Base-by-base conservation (phyloP, 1,284 basidiomycete genomes). In the Tilletia caries region DNA sequence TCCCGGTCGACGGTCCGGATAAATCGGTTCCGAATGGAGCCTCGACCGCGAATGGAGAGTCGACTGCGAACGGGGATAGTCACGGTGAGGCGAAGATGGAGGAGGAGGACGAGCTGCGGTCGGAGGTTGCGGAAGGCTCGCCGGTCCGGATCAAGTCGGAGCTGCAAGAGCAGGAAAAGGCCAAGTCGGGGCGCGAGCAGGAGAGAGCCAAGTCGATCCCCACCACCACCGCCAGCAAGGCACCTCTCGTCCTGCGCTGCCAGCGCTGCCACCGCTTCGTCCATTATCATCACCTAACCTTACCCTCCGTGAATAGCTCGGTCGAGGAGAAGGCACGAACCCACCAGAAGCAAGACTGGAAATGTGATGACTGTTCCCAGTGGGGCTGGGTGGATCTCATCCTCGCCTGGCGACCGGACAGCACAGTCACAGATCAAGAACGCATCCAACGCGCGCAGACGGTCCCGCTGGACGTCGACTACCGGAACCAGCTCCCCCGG, bases 381-480 rank as follows among this genome's bases (percentile, higher is more conserved):
- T 76, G 73, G 71, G 70, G 71, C 5, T 68, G 68, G 3, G 72
- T 75, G 6, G 76, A 76, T 13, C 67, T 67, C 46, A 72, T 78
- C 66, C 52, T 78, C 34, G 76, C 76, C 5, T 78, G 76, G 76
- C 72, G 76, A 65, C 75, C 70, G 18, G 70, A 68, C 27, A 67
- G 68, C 33, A 68, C 69, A 25, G 27, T 37, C 10, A 52, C 52
- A 46, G 66, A 44, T 50, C 68, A 13, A 71, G 73, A 25, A 68
- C 75, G 12, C 65, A 43, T 8, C 46, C 72, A 13, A 73, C 70
- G 8, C 54, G 67, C 20, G 67, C 64, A 43, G 75, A 78, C 54
- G 70, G 73, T 23, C 5, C 58, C 58, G 58, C 32, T 62, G 32
- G 34, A 13, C 32, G 58, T 34, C 23, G 58, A 62, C 32, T 4